Evolutionary conservation across 163 green algal species (phyloP).

Genomic region (Scenedesmus sp.): DNA sequence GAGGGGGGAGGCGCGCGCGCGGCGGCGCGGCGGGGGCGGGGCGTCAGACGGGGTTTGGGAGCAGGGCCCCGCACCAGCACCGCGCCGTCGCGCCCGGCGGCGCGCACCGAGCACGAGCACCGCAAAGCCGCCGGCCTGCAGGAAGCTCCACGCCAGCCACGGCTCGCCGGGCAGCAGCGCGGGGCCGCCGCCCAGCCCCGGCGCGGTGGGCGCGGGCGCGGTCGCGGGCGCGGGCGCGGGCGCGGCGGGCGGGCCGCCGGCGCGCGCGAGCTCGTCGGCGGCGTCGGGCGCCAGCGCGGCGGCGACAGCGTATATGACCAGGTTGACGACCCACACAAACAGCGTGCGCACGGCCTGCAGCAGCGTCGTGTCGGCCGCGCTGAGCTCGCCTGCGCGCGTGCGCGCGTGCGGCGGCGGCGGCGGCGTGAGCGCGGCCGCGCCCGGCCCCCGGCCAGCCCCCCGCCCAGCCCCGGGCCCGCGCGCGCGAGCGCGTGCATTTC

Average conservation of each 20-base stretch:
- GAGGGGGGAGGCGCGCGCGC: too few species aligned
- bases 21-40: too few species aligned
- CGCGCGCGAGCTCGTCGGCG: slow-evolving; percentile 5
- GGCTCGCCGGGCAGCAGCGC: slow-evolving; percentile 30
- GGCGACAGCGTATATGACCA: slow-evolving; percentile 13
- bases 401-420: too few species aligned
- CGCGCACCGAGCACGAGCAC: slow-evolving; percentile 19
- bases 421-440: too few species aligned
- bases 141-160: slow-evolving; percentile 18
- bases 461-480: too few species aligned
- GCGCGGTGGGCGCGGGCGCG: not conserved
- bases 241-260: too few species aligned
- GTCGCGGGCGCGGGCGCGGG: not conserved
- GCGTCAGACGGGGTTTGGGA: too few species aligned
- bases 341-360: slow-evolving; percentile 38
- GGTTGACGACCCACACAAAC: slow-evolving; percentile 44
- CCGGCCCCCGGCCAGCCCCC: too few species aligned
- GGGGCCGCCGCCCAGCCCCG: not conserved
- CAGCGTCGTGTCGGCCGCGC: slow-evolving; percentile 26
- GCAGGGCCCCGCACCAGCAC: too few species aligned
- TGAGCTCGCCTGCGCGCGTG: slow-evolving; percentile 41
- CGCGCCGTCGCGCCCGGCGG: too few species aligned
- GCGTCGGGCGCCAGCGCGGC: slow-evolving; percentile 5
- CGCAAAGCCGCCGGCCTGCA: slow-evolving; percentile 41
- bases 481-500: too few species aligned